Evolutionary conservation across 2,329 filamentous ascomycete genomes (phyloP).

Genomic region (Clonostachys byssicola): DNA sequence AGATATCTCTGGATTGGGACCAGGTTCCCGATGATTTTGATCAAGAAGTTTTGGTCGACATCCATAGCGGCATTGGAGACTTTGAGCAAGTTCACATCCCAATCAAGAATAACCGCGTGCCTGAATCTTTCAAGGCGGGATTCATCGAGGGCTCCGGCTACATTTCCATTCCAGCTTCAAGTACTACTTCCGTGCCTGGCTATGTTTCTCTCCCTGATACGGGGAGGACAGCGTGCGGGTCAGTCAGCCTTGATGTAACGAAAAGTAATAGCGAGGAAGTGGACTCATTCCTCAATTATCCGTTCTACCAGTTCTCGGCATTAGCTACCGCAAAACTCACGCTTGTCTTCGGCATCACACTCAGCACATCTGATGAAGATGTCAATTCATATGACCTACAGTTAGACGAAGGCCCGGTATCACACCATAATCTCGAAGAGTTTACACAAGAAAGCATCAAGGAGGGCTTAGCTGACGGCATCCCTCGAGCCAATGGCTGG

Average conservation of each 20-base stretch:
- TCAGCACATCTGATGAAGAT: conserved; percentile 2
- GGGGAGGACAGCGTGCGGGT: background rate
- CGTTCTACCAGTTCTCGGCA: background rate
- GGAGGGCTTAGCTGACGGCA: conserved; percentile 12
- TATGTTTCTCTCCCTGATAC: conserved; percentile 5
- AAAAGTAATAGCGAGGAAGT: background rate
- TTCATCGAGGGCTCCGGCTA: conserved; percentile 57
- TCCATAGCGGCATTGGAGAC: conserved; percentile 25
- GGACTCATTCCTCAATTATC: too few relatives aligned
- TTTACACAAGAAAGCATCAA: conserved; percentile 9
- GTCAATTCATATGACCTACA: conserved; percentile 12
- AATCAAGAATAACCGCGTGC: conserved; percentile 41
- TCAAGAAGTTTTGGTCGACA: conserved; percentile 14
- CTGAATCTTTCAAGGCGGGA: conserved; percentile 42
- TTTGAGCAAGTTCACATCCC: conserved; percentile 49
- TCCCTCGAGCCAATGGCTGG: conserved; percentile 17
- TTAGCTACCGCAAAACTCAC: background rate
- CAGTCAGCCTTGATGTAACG: background rate
- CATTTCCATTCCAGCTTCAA: conserved; percentile 26
- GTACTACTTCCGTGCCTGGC: conserved; percentile 1
- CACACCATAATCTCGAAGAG: conserved; percentile 4
- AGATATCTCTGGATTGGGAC: conserved; percentile 12
- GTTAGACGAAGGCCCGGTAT: background rate
- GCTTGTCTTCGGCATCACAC: background rate
- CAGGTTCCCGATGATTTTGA: conserved; percentile 33